Percentiles rank a stretch among this genome's conserved stretches.
phyloP scores from a whole-genome alignment of 1,139 yeast genomes.

The Yamadazyma siamensis region DNA sequence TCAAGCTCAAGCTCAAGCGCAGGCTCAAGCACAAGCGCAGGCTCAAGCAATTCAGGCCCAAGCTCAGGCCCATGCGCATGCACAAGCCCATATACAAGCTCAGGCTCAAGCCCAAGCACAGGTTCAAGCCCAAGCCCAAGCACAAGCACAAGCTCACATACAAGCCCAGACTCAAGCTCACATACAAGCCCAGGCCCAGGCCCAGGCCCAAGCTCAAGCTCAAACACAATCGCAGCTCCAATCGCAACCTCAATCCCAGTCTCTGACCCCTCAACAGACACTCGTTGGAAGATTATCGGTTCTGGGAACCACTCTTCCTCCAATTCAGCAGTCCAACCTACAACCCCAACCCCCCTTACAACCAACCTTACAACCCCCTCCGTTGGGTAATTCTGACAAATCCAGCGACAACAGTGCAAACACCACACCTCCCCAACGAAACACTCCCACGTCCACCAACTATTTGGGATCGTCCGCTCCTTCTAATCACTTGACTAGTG shows the following conservation, averaged over 20 bases:
- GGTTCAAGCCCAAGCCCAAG: constrained; percentile 4
- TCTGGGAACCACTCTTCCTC: background rate
- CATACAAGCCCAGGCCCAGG: constrained; percentile 5
- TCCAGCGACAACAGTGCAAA: constrained; percentile 6
- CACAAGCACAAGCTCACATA: constrained; percentile 4
- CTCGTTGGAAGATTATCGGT: background rate
- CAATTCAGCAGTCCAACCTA: background rate
- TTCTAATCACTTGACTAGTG: constrained; percentile 7
- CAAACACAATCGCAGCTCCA: constrained; percentile 7
- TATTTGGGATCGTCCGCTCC: constrained; percentile 8
- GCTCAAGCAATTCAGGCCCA: constrained; percentile 4
- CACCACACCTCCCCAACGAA: constrained; percentile 9
- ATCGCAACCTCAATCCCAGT: constrained; percentile 3
- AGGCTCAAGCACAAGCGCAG: constrained; percentile 4
- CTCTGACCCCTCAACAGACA: background rate
- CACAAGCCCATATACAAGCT: constrained; percentile 4
- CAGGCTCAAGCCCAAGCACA: constrained; percentile 10
- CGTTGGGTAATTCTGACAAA: constrained; percentile 4
- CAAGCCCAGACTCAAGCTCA: constrained; percentile 4
- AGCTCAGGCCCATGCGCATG: constrained; percentile 2
- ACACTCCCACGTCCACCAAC: constrained; percentile 5
- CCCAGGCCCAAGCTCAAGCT: constrained; percentile 7
- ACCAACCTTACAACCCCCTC: constrained; percentile 1
- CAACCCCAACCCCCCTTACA: constrained; percentile 4
- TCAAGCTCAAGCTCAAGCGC: constrained; percentile 3